Base-by-base conservation (phyloP, 495 filamentous ascomycete species). In the Clohesyomyces aquaticus region DNA sequence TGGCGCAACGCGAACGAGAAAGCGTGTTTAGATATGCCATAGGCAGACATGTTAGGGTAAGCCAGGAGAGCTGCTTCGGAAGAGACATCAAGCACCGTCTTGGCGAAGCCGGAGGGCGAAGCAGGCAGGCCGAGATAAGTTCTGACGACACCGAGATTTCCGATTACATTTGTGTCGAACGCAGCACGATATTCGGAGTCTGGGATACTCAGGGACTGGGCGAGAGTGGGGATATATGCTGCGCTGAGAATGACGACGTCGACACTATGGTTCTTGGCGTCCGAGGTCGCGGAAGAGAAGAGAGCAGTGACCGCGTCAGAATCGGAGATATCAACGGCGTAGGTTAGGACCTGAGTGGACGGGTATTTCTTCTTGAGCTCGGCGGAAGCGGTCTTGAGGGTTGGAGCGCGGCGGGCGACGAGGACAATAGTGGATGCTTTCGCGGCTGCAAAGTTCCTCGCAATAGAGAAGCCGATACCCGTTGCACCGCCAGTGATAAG, bases 41-140 rank as follows among this genome's bases (percentile, higher is more conserved):
- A 61, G 48, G 11, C 32, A 9, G 28, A 1, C 1, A 27, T 28
- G 11, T 12, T 35, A 14, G 27, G 47, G 22, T 43, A 45, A 19
- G 1, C 6, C 23, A 23, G 2, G 48, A 77, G 63, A 75, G 76
- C 19, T 74, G 19, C 59, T 16, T 50, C 25, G 21, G 9, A 4
- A 8, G 59, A 53, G 22, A 61, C 38, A 35, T 61, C 48, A 11
- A 61, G 3, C 14, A 61, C 27, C 3, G 19, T 52, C 29, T 61
- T 61, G 10, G 4, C n/a, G 25, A 2, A 2, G 26, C 21, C 19
- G 16, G 38, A 22, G n/a, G 55, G 42, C 25, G 38, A 23, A 29
- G 58, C n/a, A n/a, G n/a, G 58, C 3, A 29, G 29, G 4, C 8
- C 26, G 46, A 61, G 45, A 27, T 52, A 51, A 1, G 10, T 35